phyloP scores from a whole-genome alignment of 2,329 filamentous ascomycete genomes.

The Xylariaceae sp. region DNA sequence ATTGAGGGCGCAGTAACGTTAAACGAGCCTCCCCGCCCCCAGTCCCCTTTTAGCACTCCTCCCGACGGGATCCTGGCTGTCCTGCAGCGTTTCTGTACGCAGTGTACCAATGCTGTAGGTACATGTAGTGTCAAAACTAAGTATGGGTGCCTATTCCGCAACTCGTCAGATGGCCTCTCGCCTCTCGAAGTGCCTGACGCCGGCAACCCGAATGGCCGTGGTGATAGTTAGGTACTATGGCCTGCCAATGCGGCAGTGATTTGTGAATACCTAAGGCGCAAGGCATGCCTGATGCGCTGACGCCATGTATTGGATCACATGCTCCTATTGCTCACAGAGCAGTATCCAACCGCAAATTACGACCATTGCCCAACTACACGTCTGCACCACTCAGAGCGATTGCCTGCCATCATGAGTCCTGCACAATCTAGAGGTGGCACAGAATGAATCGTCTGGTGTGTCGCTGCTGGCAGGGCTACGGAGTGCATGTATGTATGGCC shows the following conservation, averaged over 20 bases:
- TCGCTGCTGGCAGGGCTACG: not conserved
- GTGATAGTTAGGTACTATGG: not conserved
- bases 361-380: not conserved
- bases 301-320: not conserved
- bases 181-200: not conserved
- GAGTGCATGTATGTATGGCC: not conserved
- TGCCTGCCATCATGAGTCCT: not conserved
- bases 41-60: constrained; percentile 8
- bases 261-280: not conserved
- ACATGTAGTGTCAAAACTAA: not conserved
- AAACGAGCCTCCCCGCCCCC: constrained; percentile 10
- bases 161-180: too few species aligned
- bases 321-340: not conserved
- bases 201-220: not conserved
- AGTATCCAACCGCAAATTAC: not conserved
- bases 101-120: not conserved
- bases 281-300: not conserved
- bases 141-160: too few species aligned
- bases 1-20: constrained; percentile 11
- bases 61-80: constrained; percentile 12
- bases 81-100: not conserved
- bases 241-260: not conserved
- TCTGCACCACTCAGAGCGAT: not conserved
- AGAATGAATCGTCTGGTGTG: not conserved
- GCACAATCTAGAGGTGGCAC: not conserved